Conservation (phyloP, 345 rosid genomes). For the Nephelium lappaceum region DNA sequence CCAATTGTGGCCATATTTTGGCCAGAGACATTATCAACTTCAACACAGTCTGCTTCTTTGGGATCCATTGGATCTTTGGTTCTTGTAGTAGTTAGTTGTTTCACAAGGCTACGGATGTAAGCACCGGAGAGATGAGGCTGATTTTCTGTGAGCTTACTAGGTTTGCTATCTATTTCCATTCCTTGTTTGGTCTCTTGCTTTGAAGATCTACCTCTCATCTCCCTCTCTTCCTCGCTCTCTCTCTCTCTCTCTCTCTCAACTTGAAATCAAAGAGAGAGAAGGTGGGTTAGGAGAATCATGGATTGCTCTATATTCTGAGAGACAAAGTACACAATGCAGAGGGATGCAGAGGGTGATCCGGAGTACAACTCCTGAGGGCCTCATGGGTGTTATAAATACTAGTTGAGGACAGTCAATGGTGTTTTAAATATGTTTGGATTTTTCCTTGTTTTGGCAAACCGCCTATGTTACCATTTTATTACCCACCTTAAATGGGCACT, state of each 20-base stretch:
- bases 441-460: slow-evolving; percentile 52
- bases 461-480: slow-evolving; percentile 41
- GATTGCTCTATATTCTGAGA: slow-evolving; percentile 34
- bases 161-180: slow-evolving; percentile 39
- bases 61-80: slow-evolving; percentile 50
- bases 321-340: slow-evolving; percentile 54
- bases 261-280: slow-evolving; percentile 27
- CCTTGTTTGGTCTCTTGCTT: slow-evolving; percentile 35
- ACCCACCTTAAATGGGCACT: slow-evolving; percentile 41
- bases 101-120: slow-evolving; percentile 70
- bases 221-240: not conserved
- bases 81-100: slow-evolving; percentile 70
- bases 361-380: slow-evolving; percentile 37
- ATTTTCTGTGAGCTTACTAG: slow-evolving; percentile 36
- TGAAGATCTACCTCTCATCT: slow-evolving; percentile 55
- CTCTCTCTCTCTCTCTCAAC: slow-evolving; percentile 9
- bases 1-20: slow-evolving; percentile 32
- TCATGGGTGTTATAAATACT: slow-evolving; percentile 62
- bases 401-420: slow-evolving; percentile 44
- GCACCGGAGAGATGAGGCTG: slow-evolving; percentile 70
- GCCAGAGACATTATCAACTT: slow-evolving; percentile 34
- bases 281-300: slow-evolving; percentile 37
- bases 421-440: slow-evolving; percentile 54
- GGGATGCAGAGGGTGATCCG: slow-evolving; percentile 47
- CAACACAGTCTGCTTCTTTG: slow-evolving; percentile 33